phyloP scores from a whole-genome alignment of 768 basidiomycete species.

The Lentinula detonsa region DNA sequence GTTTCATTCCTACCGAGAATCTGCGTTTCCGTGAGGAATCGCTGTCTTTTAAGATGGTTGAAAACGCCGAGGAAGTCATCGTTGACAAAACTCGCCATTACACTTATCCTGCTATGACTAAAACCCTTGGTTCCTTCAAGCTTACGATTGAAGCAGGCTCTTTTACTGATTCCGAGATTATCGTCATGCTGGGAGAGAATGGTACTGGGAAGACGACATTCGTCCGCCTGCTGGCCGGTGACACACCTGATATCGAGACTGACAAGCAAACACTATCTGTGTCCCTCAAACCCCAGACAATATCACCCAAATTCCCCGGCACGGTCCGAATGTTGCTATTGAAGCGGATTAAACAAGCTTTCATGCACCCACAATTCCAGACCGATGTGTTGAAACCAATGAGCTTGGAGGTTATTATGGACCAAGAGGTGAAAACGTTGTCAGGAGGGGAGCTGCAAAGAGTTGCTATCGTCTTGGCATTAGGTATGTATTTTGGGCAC shows the following conservation, averaged over 20 bases:
- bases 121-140: slow-evolving; percentile 94
- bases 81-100: slow-evolving; percentile 86
- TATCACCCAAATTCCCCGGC: slow-evolving; percentile 96
- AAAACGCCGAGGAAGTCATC: slow-evolving; percentile 87
- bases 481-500: slow-evolving; percentile 44
- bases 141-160: slow-evolving; percentile 84
- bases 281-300: slow-evolving; percentile 98
- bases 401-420: slow-evolving; percentile 90
- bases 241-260: slow-evolving; percentile 79
- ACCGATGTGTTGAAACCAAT: slow-evolving; percentile 97
- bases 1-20: slow-evolving; percentile 98
- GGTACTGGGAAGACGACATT: slow-evolving; percentile 99
- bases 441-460: slow-evolving; percentile 98
- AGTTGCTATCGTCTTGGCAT: slow-evolving; percentile 90
- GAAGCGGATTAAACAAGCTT: slow-evolving; percentile 90
- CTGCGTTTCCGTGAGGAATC: slow-evolving; percentile 96
- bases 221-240: slow-evolving; percentile 91
- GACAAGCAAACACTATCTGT: slow-evolving; percentile 79
- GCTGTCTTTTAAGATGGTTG: slow-evolving; percentile 95
- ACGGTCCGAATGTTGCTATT: slow-evolving; percentile 92
- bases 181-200: slow-evolving; percentile 99
- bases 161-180: slow-evolving; percentile 99
- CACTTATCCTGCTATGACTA: slow-evolving; percentile 92
- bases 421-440: slow-evolving; percentile 96
- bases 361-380: slow-evolving; percentile 99